phyloP scores from a whole-genome alignment of 2,329 filamentous ascomycete genomes.

The Aspergillus alliaceus region DNA sequence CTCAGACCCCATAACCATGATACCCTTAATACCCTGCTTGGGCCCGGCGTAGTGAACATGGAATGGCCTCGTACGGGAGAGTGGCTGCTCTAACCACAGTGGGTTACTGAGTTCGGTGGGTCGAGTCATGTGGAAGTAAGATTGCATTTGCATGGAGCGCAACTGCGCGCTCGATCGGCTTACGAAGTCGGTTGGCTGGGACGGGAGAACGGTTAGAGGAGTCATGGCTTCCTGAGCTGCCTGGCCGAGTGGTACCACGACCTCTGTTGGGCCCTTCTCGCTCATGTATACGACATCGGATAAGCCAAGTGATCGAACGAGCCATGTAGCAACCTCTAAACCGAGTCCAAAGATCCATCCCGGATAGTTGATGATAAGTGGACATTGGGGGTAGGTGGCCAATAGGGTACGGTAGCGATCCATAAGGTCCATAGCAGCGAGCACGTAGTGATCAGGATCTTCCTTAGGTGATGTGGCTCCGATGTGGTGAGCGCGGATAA shows the following conservation, averaged over 20 bases:
- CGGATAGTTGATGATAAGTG: slow-evolving; percentile 59
- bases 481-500: slow-evolving; percentile 55
- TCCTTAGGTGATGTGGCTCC: slow-evolving; percentile 56
- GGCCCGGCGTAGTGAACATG: slow-evolving; percentile 50
- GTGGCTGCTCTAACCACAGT: slow-evolving; percentile 48
- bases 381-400: slow-evolving; percentile 42
- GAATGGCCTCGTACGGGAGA: slow-evolving; percentile 49
- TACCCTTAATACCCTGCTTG: slow-evolving; percentile 48
- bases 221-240: slow-evolving; percentile 38
- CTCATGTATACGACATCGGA: slow-evolving; percentile 57
- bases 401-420: slow-evolving; percentile 47
- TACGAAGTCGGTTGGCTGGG: slow-evolving; percentile 45
- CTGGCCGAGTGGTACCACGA: slow-evolving; percentile 42
- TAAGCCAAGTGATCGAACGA: slow-evolving; percentile 48
- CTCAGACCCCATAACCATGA: slow-evolving; percentile 54
- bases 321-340: slow-evolving; percentile 48
- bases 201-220: slow-evolving; percentile 48
- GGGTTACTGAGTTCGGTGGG: slow-evolving; percentile 27
- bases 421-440: slow-evolving; percentile 54
- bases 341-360: slow-evolving; percentile 57
- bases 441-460: slow-evolving; percentile 56
- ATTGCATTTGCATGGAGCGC: slow-evolving; percentile 60
- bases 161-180: slow-evolving; percentile 53
- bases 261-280: slow-evolving; percentile 47
- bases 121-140: slow-evolving; percentile 57